Evolutionary conservation across 345 rosid genomes (phyloP).

Genomic region (Hypericum perforatum): DNA sequence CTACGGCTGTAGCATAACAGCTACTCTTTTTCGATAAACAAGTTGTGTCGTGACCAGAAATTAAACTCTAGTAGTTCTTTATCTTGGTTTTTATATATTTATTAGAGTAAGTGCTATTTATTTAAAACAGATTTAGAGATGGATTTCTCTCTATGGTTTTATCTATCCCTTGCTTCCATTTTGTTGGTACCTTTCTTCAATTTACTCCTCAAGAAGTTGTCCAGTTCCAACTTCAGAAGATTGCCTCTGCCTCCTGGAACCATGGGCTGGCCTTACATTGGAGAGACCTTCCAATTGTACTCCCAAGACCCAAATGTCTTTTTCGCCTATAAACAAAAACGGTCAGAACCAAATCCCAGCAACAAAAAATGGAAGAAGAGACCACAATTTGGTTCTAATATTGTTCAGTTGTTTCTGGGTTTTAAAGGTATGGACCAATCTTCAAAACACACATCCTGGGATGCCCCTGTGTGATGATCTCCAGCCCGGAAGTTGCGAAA

Average conservation of each 20-base stretch:
- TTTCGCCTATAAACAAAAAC: constrained; percentile 54
- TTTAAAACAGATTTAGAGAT: no score
- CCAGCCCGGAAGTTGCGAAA: constrained; percentile 77
- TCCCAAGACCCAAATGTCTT: constrained; percentile 83
- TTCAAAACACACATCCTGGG: constrained; percentile 81
- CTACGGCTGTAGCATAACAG: no score
- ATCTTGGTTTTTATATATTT: no score
- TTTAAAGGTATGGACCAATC: constrained; percentile 52
- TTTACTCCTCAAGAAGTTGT: constrained; percentile 23
- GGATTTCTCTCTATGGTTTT: constrained; percentile 16
- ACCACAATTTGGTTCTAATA: no score
- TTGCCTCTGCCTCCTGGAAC: constrained; percentile 83
- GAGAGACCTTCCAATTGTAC: constrained; percentile 80
- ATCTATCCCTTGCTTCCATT: constrained; percentile 6
- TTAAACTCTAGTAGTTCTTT: no score
- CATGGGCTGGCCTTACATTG: constrained; percentile 76
- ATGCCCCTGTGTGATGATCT: constrained; percentile 81
- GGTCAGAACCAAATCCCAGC: constrained; percentile 22
- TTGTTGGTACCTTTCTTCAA: constrained; percentile 24
- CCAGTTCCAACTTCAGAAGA: constrained; percentile 3
- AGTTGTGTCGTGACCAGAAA: no score
- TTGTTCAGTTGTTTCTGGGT: neutral
- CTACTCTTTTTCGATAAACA: no score
- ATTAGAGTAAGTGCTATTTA: no score
- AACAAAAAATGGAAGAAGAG: no score